Base-by-base conservation (phyloP, 495 filamentous ascomycete genomes). In the Parathielavia appendiculata region DNA sequence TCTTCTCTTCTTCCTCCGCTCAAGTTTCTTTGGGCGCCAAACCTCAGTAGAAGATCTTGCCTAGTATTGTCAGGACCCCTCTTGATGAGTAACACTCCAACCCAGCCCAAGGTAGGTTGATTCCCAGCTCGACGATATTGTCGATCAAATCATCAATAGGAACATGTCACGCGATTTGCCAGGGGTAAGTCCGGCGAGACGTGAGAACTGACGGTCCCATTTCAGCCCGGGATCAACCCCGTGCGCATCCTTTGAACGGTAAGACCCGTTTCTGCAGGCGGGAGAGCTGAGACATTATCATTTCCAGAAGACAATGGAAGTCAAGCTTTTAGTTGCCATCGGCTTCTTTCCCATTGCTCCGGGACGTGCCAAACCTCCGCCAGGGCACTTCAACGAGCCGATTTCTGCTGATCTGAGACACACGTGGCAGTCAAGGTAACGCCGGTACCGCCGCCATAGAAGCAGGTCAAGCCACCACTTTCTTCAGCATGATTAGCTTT, bases 301-400 rank as follows among this genome's bases (percentile, higher is more conserved):
- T 51, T 51, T 51, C 34, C 32, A 51, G 32, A 36, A 51, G 8
- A 30, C 16, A 17, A 36, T 51, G n/a, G 30, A 51, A 51, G 34
- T 12, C 10, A 20, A 47, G 4, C 44, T 9, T 10, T 47, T 38
- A n/a, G n/a, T 10, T 30, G 26, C 26, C 2, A 9, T 38, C 19
- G 41, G 41, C 1, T 2, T 8, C 20, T 6, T 44, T 2, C 19
- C n/a, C 17, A 19, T 10, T 44, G 19, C 6, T 9, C 17, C 41
- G 17, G 26, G 26, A 30, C 26, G 7, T n/a, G n/a, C n/a, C n/a
- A n/a, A n/a, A n/a, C n/a, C n/a, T n/a, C n/a, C n/a, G n/a, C n/a
- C n/a, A n/a, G n/a, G n/a, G n/a, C n/a, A n/a, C n/a, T n/a, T n/a
- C 35, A 16, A 19, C 41, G 17, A 5, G 20, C 22, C 17, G 7